These are phyloP conservation scores for Fusarium chaquense DNA, from an alignment of 2,329 filamentous ascomycete species.

Conservation along the genomic window DNA sequence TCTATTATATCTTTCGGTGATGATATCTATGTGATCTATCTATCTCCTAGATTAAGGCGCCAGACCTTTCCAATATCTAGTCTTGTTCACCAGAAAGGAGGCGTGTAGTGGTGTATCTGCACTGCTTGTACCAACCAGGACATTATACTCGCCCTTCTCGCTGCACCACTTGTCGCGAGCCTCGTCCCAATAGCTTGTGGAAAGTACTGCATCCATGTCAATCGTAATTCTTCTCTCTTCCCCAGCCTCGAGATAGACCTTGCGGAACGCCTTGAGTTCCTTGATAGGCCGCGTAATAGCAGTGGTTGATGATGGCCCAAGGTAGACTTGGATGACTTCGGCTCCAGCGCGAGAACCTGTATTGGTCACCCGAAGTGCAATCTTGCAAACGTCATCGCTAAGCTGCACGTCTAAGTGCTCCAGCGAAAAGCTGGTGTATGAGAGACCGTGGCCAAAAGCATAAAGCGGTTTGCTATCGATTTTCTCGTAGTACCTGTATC, in stretches of 20 bases:
- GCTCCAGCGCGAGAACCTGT: neutral
- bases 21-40: too few relatives aligned
- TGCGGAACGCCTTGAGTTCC: neutral
- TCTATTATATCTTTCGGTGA: too few relatives aligned
- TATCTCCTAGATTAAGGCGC: too few relatives aligned
- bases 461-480: neutral
- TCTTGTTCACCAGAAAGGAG: neutral
- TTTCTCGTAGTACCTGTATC: neutral
- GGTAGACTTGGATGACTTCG: neutral
- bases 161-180: neutral
- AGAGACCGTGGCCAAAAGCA: neutral
- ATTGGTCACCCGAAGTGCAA: neutral
- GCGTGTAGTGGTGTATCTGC: neutral
- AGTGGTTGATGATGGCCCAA: neutral
- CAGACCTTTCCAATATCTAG: neutral
- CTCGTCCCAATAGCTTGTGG: neutral
- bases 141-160: neutral
- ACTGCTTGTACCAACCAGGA: neutral
- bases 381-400: neutral
- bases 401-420: fast-evolving
- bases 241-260: neutral
- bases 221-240: neutral
- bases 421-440: neutral
- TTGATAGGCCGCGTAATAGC: neutral
- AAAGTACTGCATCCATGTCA: neutral